Evolutionary conservation across 257 asterid species (phyloP), one percentile per base, ranked within the genome.

Genomic region (Striga asiatica): DNA sequence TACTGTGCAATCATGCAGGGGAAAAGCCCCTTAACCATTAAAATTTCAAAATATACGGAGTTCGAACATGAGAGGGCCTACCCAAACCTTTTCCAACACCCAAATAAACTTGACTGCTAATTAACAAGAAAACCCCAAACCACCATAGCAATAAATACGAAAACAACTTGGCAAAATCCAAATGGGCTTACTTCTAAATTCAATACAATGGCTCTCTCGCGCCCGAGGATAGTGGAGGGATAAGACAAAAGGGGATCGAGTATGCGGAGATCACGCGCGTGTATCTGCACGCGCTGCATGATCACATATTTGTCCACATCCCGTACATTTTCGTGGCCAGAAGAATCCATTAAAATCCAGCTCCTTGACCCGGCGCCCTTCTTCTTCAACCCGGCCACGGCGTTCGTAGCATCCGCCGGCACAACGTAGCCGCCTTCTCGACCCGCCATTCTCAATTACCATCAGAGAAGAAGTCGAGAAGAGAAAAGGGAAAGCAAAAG

Each of bases 211-310:
- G 88, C 88, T 17, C 68, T 50, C 63, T 79, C 93, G 66, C 93
- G 93, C 3, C 85, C 85, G 14, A 79, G 83, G 54, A 79, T 79
- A 0, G 93, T 49, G 1, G 93, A 82, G 13, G 93, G 93, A 18
- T 79, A 82, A 2, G 81, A 72, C 52, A 79, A 58, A 2, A 77
- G 72, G 23, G 93, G 93, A 58, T 82, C 93, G 23, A 83, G 67
- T 31, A 79, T 82, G 8, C 93, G 78, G 32, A 82, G 81, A 69
- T 82, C 88, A 16, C 93, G 88, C 3, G 93, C 83, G 58, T 79
- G 88, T 10, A 82, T 79, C 60, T 77, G 83, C 56, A 79, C 81
- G 17, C 88, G 83, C 25, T 77, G 88, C 93, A 82, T 82, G 72
- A 82, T 79, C 13, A 66, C 77, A 16, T 82, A 75, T 48, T 82